A percentile compares a stretch with the other conserved stretches of the same genome.
Evolutionary conservation across 208 protist genomes (phyloP).

Genomic region (Acanthamoeba polyphaga): DNA sequence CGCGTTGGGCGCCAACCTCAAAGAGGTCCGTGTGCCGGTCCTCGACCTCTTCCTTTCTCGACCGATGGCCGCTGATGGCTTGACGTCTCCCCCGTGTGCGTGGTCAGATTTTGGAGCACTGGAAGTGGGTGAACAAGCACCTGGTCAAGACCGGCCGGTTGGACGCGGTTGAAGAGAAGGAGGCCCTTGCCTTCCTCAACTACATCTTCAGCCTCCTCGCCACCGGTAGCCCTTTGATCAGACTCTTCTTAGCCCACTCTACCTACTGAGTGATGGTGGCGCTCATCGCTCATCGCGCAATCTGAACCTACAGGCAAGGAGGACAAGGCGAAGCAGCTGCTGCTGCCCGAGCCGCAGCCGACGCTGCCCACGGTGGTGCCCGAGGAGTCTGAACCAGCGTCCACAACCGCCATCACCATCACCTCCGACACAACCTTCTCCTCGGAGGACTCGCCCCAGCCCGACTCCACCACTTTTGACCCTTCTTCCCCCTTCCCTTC

Average conservation of each 20-base stretch:
- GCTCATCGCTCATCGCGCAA: background rate
- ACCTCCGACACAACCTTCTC: background rate
- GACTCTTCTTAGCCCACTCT: background rate
- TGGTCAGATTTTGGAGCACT: slow-evolving; percentile 32
- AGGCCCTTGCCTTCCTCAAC: background rate
- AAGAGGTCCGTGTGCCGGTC: background rate
- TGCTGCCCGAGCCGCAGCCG: background rate
- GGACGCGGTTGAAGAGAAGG: background rate
- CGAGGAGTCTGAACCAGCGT: background rate
- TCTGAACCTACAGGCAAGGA: background rate
- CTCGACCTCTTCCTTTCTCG: background rate
- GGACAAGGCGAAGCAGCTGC: slow-evolving; percentile 12
- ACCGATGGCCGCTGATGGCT: background rate
- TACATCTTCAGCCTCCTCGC: slow-evolving; percentile 55
- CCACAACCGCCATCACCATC: background rate
- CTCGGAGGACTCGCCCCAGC: background rate
- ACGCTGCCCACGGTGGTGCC: too few species aligned
- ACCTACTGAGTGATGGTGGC: background rate
- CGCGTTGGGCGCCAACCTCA: background rate
- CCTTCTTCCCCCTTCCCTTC: background rate
- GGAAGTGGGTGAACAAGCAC: background rate
- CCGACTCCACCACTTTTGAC: background rate
- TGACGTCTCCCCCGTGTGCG: too few species aligned
- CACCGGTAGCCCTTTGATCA: background rate
- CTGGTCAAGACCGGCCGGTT: background rate